phyloP scores from a whole-genome alignment of 345 rosid genomes.

The Rhodamnia rubescens region DNA sequence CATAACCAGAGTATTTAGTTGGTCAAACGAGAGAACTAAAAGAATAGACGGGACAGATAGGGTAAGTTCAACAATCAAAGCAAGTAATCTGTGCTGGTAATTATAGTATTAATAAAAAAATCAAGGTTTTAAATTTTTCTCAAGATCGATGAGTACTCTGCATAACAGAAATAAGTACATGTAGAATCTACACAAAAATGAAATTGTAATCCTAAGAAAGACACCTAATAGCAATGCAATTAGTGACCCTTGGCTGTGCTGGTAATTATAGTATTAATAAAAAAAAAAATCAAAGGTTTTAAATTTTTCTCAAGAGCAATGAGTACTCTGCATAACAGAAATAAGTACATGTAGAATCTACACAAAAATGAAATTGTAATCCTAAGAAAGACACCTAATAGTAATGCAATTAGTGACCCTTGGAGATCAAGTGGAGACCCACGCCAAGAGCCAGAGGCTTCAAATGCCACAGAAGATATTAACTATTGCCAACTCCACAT shows the following conservation, averaged over 20 bases:
- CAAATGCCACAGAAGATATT: neutral
- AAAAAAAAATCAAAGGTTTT: neutral
- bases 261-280: neutral
- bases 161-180: neutral
- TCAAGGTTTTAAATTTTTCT: neutral
- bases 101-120: neutral
- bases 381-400: neutral
- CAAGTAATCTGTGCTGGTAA: neutral
- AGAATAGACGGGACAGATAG: neutral
- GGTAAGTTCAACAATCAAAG: neutral
- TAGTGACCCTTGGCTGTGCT: neutral
- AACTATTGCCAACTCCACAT: neutral
- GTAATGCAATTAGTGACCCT: neutral
- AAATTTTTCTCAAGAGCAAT: neutral
- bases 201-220: neutral
- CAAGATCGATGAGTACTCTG: neutral
- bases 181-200: neutral
- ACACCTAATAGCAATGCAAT: neutral
- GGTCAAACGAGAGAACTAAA: neutral
- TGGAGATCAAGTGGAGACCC: neutral
- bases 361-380: neutral
- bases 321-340: neutral
- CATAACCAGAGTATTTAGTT: neutral
- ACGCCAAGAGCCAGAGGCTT: neutral
- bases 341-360: neutral